Evolutionary conservation across 1,284 basidiomycete genomes (phyloP), one percentile per base, ranked within the genome.

Genomic region (Irpex sp.): DNA sequence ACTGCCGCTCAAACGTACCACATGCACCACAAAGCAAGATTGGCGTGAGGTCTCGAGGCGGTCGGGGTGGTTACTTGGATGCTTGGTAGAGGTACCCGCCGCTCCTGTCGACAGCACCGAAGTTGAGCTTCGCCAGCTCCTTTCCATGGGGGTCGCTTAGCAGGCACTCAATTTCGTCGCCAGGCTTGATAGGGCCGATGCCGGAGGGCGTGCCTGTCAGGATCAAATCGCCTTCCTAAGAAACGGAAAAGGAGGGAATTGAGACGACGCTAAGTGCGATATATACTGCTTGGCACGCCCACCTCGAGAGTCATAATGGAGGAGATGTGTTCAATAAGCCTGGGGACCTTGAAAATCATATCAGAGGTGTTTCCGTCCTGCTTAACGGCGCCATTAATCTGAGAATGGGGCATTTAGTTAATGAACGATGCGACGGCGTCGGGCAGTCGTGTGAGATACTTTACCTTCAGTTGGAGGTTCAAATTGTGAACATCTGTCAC

Each of bases 221-320:
- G 62, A 96, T 79, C 13, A 95, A 77, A 69, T 96, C 94, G n/a
- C 93, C 93, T 75, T 95, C 93, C 91, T 94, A 69, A 57, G 37
- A 61, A 21, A 21, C 57, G 39, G n/a, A 55, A 36, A 43, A 50
- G 59, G 36, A 67, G 43, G 59, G 60, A 58, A 35, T 31, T 37
- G 61, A 21, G 61, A 2, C 4, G 33, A n/a, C 7, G 43, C 57
- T 21, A 61, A 61, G 37, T 15, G 26, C 13, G 46, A 9, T 47
- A 7, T 57, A 3, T 26, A 54, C n/a, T 35, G 53, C 53, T 54
- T 54, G 53, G 53, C 26, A 31, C 67, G 72, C 87, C 69, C 50
- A 90, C 93, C 82, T 98, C 95, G 17, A 98, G 83, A 0, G 89
- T 90, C 95, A 98, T 98, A 76, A 99, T 97, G 15, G 92, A 91